Base-by-base conservation (phyloP, 1,139 yeast genomes). In the Yamadazyma spencermartinsiae region DNA sequence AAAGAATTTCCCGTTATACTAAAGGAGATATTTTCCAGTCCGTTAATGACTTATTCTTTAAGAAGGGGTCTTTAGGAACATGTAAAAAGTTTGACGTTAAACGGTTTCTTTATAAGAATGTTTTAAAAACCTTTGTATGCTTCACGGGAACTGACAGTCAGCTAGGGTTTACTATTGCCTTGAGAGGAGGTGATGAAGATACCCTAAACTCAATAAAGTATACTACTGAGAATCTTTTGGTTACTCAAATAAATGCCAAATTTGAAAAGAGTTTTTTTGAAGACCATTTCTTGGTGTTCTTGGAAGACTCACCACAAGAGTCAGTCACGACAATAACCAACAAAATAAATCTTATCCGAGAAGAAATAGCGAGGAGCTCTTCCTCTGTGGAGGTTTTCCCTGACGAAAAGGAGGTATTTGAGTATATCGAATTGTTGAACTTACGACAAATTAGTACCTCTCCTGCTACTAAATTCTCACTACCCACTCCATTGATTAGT, bases 241-340 rank as follows among this genome's bases (percentile, higher is more conserved):
- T 86, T 36, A 86, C 85, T 1, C 78, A 82, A 25, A 79, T 86
- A 54, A 88, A 89, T 50, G 72, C 88, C 31, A 82, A 82, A 51
- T 74, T 89, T 42, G 99, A 94, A 55, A 82, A 85, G 17, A 80
- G 92, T 3, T 74, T 88, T 36, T 79, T 90, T 59, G 76, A 86
- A 36, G 96, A 89, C 54, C 86, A 82, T 46, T 58, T 68, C n/a
- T 79, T 78, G 16, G 34, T 34, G 14, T 48, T 34, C 24, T 27
- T 55, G 56, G 43, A 56, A 46, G 54, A 49, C 17, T 36, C 44
- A 4, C 48, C 49, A 2, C 37, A 42, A 32, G 49, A 48, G 4
- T 29, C 33, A 13, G 50, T 43, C 7, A 34, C 17, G 13, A 9
- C 15, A 2, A 24, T 44, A 4, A 32, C 46, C 4, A 31, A 36